Conservation (phyloP, 2,329 filamentous ascomycete genomes). For the Alternaria consortialis region DNA sequence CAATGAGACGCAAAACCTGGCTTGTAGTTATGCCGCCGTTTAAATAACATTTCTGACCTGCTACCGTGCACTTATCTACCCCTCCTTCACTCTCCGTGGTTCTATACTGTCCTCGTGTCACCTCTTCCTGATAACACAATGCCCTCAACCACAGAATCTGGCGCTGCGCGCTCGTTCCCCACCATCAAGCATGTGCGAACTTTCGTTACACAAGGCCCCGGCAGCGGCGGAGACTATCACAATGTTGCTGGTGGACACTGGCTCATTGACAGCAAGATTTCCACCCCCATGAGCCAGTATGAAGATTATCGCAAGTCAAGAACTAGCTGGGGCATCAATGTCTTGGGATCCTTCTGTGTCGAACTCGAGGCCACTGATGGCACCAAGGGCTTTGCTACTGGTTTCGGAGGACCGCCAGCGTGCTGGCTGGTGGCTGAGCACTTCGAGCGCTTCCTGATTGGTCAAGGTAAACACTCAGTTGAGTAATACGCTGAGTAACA, state of each 20-base stretch:
- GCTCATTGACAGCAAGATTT: conserved; percentile 91
- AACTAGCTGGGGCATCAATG: conserved; percentile 95
- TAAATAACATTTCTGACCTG: conserved; percentile 32
- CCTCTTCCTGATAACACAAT: conserved; percentile 29
- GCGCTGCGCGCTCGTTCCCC: conserved; percentile 67
- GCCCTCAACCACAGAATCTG: conserved; percentile 34
- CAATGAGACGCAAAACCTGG: conserved; percentile 10
- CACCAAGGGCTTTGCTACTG: conserved; percentile 92
- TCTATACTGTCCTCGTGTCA: conserved; percentile 5
- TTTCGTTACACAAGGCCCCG: conserved; percentile 73
- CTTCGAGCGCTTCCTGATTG: conserved; percentile 90
- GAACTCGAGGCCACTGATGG: conserved; percentile 90
- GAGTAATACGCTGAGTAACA: not conserved
- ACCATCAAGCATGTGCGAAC: conserved; percentile 79
- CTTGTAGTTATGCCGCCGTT: conserved; percentile 22
- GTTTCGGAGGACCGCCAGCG: conserved; percentile 90
- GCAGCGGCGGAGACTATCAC: conserved; percentile 75
- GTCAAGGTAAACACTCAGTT: conserved; percentile 63
- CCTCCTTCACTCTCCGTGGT: conserved; percentile 28
- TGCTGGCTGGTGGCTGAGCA: conserved; percentile 95
- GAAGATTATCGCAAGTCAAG: conserved; percentile 86
- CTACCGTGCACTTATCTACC: conserved; percentile 19
- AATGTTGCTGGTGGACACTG: conserved; percentile 80
- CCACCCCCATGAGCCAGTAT: conserved; percentile 90
- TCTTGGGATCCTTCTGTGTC: conserved; percentile 88